These are phyloP conservation scores for Myrica gale DNA, from an alignment of 306 rosid genomes.

Conservation along the genomic window DNA sequence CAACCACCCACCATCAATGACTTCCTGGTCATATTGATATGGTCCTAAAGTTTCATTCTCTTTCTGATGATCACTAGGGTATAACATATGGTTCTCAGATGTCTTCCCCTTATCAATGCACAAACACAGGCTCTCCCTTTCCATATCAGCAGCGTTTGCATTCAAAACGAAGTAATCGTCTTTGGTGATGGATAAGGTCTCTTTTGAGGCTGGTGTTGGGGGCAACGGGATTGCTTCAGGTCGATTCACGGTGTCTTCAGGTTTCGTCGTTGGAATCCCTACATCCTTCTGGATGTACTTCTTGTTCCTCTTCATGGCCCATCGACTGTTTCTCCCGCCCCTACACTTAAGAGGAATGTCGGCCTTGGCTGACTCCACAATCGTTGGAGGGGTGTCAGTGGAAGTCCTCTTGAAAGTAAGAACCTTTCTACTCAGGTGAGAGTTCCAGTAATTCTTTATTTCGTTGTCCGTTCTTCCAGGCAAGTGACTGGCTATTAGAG, in stretches of 20 bases:
- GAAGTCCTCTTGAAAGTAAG: conserved; percentile 37
- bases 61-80: conserved; percentile 11
- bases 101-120: neutral
- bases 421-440: conserved; percentile 66
- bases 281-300: neutral
- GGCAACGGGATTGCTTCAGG: conserved; percentile 21
- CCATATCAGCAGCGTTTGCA: neutral
- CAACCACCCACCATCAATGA: conserved; percentile 32
- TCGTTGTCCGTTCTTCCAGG: conserved; percentile 95
- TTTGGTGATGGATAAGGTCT: neutral
- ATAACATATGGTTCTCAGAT: neutral
- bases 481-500: conserved; percentile 72
- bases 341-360: conserved; percentile 33
- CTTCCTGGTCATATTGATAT: neutral
- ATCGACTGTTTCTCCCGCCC: conserved; percentile 51
- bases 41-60: conserved; percentile 12
- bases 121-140: neutral
- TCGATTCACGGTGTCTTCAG: conserved; percentile 3
- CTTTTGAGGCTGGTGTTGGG: conserved; percentile 23
- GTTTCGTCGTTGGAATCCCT: neutral
- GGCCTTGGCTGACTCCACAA: conserved; percentile 19
- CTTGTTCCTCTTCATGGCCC: conserved; percentile 51
- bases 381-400: neutral
- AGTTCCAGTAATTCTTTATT: conserved; percentile 90
- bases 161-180: conserved; percentile 16